A percentile compares a stretch with the other conserved stretches of the same genome.
phyloP scores from a whole-genome alignment of 805 yeast genomes.

The Tetrapisispora namnaoensis region DNA sequence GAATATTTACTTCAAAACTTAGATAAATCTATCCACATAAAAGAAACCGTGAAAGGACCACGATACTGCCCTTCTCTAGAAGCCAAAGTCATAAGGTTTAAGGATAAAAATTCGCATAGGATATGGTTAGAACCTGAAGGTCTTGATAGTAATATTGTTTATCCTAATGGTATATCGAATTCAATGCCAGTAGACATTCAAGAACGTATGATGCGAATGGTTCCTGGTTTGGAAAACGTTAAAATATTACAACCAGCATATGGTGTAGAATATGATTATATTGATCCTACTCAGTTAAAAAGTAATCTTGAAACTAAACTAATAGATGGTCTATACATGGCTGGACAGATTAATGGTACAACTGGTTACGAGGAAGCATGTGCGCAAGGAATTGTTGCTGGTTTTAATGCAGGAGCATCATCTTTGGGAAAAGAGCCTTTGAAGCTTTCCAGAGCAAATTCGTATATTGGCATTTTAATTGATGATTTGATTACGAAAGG shows the following conservation, averaged over 20 bases:
- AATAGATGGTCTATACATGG: constrained; percentile 70
- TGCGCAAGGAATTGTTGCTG: constrained; percentile 92
- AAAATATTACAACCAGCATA: constrained; percentile 91
- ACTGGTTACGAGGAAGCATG: constrained; percentile 99
- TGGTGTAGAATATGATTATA: constrained; percentile 97
- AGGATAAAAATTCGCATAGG: constrained; percentile 64
- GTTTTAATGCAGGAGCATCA: constrained; percentile 79
- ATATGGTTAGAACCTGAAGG: constrained; percentile 98
- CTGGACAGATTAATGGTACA: constrained; percentile 98
- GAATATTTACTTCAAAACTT: constrained; percentile 57
- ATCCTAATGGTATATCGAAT: constrained; percentile 93
- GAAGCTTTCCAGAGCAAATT: constrained; percentile 63
- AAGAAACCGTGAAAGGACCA: constrained; percentile 93
- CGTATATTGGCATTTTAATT: constrained; percentile 83
- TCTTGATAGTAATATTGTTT: constrained; percentile 70
- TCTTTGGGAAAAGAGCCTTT: constrained; percentile 35
- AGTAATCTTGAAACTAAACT: constrained; percentile 73
- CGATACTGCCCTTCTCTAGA: constrained; percentile 96
- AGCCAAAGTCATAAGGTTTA: constrained; percentile 71
- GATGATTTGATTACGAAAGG: constrained; percentile 95
- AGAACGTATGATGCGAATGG: constrained; percentile 56
- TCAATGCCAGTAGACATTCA: constrained; percentile 96
- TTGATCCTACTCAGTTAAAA: constrained; percentile 82
- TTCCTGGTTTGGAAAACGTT: constrained; percentile 84
- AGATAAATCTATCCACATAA: constrained; percentile 77